Conservation (phyloP, 1,284 basidiomycete genomes). For the Marasmius tenuissimus region DNA sequence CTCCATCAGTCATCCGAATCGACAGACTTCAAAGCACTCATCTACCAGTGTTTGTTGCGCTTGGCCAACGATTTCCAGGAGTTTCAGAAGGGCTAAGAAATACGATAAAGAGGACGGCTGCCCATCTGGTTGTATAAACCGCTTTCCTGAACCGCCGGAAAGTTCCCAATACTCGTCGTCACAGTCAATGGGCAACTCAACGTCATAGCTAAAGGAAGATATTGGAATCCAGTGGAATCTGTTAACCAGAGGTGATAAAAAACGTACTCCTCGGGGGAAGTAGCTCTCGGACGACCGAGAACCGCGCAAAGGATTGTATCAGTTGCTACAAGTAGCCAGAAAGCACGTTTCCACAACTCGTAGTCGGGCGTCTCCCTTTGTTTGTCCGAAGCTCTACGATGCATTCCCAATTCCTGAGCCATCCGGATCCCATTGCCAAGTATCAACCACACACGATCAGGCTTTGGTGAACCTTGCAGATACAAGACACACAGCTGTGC, state of each 20-base stretch:
- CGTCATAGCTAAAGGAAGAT: too few species aligned
- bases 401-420: conserved; percentile 52
- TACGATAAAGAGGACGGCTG: not conserved
- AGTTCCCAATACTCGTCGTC: too few species aligned
- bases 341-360: conserved; percentile 40
- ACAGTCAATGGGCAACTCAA: too few species aligned
- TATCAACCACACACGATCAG: conserved; percentile 49
- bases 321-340: not conserved
- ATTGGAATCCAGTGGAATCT: not conserved
- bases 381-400: conserved; percentile 28
- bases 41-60: too few species aligned
- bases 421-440: conserved; percentile 53
- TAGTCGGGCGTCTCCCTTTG: conserved; percentile 32
- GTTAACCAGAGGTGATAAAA: too few species aligned
- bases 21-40: too few species aligned
- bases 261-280: conserved; percentile 67
- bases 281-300: conserved; percentile 65
- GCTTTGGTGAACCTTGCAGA: conserved; percentile 52
- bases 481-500: conserved; percentile 28
- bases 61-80: too few species aligned
- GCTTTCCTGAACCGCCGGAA: too few species aligned
- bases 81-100: not conserved
- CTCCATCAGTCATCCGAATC: too few species aligned
- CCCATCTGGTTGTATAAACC: too few species aligned
- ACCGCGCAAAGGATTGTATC: conserved; percentile 42